These are phyloP conservation scores for Postia placenta DNA, from an alignment of 768 basidiomycete species.

Conservation along the genomic window DNA sequence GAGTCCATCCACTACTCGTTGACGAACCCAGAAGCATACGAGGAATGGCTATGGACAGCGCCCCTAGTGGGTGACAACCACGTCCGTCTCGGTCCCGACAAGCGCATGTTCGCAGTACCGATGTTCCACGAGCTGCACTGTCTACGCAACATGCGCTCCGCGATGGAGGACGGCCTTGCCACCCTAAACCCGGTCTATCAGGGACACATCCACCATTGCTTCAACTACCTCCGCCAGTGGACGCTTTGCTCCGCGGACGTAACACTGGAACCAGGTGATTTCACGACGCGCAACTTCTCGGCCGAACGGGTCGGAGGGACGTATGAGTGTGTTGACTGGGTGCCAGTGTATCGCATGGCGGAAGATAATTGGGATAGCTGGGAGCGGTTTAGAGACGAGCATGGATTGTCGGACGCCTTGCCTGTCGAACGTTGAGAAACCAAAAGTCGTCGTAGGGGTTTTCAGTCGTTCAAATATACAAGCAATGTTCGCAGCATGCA, in stretches of 20 bases:
- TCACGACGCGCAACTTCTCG: slow-evolving; percentile 12
- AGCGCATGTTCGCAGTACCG: slow-evolving; percentile 28
- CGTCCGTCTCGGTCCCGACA: slow-evolving; percentile 21
- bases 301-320: slow-evolving; percentile 15
- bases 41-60: slow-evolving; percentile 24
- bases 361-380: slow-evolving; percentile 14
- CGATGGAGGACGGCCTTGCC: slow-evolving; percentile 13
- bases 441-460: no score
- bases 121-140: slow-evolving; percentile 32
- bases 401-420: slow-evolving; percentile 8
- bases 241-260: slow-evolving; percentile 27
- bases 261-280: slow-evolving; percentile 24
- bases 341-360: slow-evolving; percentile 18
- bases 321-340: slow-evolving; percentile 25
- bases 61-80: slow-evolving; percentile 24
- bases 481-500: no score
- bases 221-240: slow-evolving; percentile 27
- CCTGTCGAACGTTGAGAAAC: no score
- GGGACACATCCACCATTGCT: slow-evolving; percentile 26
- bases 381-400: slow-evolving; percentile 8
- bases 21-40: slow-evolving; percentile 16
- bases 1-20: slow-evolving; percentile 26
- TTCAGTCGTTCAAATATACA: no score
- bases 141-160: slow-evolving; percentile 22
- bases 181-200: slow-evolving; percentile 5